Conservation (phyloP, 2,329 filamentous ascomycete genomes). For the Tolypocladium nubicola region DNA sequence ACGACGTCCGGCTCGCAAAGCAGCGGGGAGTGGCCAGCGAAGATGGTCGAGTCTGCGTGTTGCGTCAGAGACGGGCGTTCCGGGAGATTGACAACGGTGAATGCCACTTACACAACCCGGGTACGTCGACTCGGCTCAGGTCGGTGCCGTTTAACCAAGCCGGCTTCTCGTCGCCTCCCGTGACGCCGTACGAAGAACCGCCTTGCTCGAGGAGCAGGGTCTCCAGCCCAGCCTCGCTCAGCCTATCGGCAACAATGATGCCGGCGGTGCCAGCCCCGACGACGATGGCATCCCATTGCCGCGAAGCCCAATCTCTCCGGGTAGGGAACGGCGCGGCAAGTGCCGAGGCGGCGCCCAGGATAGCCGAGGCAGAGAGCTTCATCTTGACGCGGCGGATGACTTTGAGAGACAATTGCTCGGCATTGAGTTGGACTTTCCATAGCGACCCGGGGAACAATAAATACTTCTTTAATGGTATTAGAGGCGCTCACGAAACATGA, state of each 20-base stretch:
- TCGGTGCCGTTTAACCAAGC: slow-evolving; percentile 35
- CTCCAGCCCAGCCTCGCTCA: slow-evolving; percentile 40
- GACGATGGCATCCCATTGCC: slow-evolving; percentile 23
- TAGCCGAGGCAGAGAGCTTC: background rate
- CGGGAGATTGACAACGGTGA: background rate
- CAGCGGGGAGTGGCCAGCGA: slow-evolving; percentile 26
- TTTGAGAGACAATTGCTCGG: background rate
- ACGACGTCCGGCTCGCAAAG: slow-evolving; percentile 27
- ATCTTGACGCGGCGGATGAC: background rate
- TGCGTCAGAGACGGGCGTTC: background rate
- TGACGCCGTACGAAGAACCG: slow-evolving; percentile 36
- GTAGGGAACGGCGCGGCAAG: background rate
- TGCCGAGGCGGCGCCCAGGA: background rate
- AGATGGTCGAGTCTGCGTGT: slow-evolving; percentile 34
- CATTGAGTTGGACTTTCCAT: background rate
- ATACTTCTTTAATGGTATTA: background rate
- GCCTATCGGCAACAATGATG: slow-evolving; percentile 38
- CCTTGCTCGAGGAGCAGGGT: slow-evolving; percentile 42
- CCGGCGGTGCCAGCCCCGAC: slow-evolving; percentile 41
- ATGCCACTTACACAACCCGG: slow-evolving; percentile 30
- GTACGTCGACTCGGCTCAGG: slow-evolving; percentile 41
- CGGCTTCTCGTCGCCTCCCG: slow-evolving; percentile 34
- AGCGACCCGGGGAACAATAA: background rate
- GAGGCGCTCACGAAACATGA: background rate
- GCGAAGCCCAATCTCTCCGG: slow-evolving; percentile 5